Conservation (phyloP, 108 stramenopile species). For the Stephanodiscus triporus region DNA sequence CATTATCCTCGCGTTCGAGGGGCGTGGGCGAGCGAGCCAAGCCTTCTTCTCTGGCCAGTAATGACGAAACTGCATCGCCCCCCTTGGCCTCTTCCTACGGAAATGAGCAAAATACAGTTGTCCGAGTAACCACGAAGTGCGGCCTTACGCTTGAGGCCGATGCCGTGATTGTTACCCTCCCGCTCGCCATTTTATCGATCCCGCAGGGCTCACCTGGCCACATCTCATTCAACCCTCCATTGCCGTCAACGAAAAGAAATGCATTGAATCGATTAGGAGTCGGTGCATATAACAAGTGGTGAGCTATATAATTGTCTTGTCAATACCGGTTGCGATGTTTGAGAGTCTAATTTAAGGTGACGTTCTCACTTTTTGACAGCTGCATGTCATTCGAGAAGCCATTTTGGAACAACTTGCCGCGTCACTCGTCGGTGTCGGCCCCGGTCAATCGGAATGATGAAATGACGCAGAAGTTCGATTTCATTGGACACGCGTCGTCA, state of each 20-base stretch:
- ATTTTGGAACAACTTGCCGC: slow-evolving; percentile 64
- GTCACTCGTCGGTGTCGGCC: slow-evolving; percentile 10
- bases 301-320: too few relatives aligned
- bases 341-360: too few relatives aligned
- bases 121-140: slow-evolving; percentile 57
- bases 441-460: slow-evolving; percentile 14
- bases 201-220: slow-evolving; percentile 53
- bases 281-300: slow-evolving; percentile 86
- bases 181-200: slow-evolving; percentile 84
- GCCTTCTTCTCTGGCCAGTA: neutral
- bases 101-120: slow-evolving; percentile 33
- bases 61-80: neutral
- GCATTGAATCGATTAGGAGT: slow-evolving; percentile 86
- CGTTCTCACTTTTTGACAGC: slow-evolving; percentile 16
- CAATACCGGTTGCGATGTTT: too few relatives aligned
- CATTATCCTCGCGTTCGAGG: neutral
- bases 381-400: slow-evolving; percentile 71
- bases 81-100: slow-evolving; percentile 29
- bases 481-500: slow-evolving; percentile 65
- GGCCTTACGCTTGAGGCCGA: slow-evolving; percentile 79
- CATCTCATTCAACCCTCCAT: slow-evolving; percentile 74
- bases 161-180: slow-evolving; percentile 84
- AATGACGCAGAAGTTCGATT: slow-evolving; percentile 60
- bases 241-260: slow-evolving; percentile 65
- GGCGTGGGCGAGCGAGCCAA: neutral